Percentiles rank a stretch among this genome's conserved stretches.
phyloP scores from a whole-genome alignment of 371 early-diverging fungal species.

The Mortierella sp. region DNA sequence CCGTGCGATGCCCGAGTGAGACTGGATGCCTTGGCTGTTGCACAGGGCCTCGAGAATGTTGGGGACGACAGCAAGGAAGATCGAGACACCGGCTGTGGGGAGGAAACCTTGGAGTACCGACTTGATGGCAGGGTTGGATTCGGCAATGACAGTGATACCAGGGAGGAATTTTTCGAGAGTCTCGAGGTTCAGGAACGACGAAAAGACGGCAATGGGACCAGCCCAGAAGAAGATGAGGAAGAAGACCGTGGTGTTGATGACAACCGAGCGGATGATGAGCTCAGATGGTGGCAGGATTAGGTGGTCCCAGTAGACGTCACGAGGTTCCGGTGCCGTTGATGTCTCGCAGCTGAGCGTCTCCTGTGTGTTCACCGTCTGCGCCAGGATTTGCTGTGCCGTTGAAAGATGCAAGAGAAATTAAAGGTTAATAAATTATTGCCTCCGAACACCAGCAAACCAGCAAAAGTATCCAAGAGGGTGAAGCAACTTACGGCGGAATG shows the following conservation, averaged over 20 bases:
- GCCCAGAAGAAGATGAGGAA: slow-evolving; percentile 51
- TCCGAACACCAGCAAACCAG: neutral
- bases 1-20: slow-evolving; percentile 74
- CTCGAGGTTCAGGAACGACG: slow-evolving; percentile 76
- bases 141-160: slow-evolving; percentile 30
- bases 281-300: slow-evolving; percentile 70
- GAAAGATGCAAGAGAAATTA: slow-evolving; percentile 14
- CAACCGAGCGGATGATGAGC: slow-evolving; percentile 64
- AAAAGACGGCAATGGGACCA: slow-evolving; percentile 73
- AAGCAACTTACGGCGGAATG: slow-evolving; percentile 37
- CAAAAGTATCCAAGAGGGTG: neutral
- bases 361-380: slow-evolving; percentile 71
- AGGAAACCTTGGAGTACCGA: slow-evolving; percentile 70
- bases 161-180: slow-evolving; percentile 66
- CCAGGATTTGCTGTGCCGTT: slow-evolving; percentile 69
- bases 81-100: slow-evolving; percentile 69
- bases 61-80: slow-evolving; percentile 75
- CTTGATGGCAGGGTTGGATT: slow-evolving; percentile 59
- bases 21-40: slow-evolving; percentile 69
- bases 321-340: slow-evolving; percentile 90
- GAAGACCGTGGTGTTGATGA: slow-evolving; percentile 67
- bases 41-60: slow-evolving; percentile 73
- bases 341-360: slow-evolving; percentile 81
- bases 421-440: neutral
- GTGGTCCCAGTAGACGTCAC: slow-evolving; percentile 92